Evolutionary conservation across 305 asterid species (phyloP).

Genomic region (Fraxinus dipetala): DNA sequence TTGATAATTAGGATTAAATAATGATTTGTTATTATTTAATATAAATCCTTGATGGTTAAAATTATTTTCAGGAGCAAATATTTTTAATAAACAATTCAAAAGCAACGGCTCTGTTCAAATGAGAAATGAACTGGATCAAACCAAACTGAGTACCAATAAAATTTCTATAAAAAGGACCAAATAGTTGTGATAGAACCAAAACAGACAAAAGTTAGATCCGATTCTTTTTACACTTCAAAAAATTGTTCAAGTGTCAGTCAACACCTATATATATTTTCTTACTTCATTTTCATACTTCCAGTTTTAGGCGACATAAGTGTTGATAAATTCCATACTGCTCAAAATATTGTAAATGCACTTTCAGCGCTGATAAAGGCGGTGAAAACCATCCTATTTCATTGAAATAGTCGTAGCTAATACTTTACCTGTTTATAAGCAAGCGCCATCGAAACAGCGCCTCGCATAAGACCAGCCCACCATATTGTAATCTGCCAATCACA

Average conservation of each 20-base stretch:
- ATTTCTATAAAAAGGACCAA: neutral
- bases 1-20: neutral
- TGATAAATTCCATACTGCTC: neutral
- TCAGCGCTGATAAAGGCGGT: neutral
- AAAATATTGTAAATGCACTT: neutral
- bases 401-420: neutral
- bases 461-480: constrained; percentile 99
- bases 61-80: neutral
- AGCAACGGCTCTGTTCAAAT: neutral
- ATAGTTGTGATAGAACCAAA: neutral
- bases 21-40: neutral
- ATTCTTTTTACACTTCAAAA: neutral
- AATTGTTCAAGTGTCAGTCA: neutral
- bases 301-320: neutral
- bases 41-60: neutral
- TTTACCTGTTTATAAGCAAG: constrained; percentile 93
- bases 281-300: neutral
- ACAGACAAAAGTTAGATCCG: neutral
- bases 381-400: neutral
- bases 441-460: constrained; percentile 96
- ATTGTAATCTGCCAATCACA: constrained; percentile 52
- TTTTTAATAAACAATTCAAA: neutral
- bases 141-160: neutral
- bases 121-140: neutral
- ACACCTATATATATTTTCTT: neutral